phyloP scores from a whole-genome alignment of 2,329 filamentous ascomycete species.

The Calonectria pauciramosa region DNA sequence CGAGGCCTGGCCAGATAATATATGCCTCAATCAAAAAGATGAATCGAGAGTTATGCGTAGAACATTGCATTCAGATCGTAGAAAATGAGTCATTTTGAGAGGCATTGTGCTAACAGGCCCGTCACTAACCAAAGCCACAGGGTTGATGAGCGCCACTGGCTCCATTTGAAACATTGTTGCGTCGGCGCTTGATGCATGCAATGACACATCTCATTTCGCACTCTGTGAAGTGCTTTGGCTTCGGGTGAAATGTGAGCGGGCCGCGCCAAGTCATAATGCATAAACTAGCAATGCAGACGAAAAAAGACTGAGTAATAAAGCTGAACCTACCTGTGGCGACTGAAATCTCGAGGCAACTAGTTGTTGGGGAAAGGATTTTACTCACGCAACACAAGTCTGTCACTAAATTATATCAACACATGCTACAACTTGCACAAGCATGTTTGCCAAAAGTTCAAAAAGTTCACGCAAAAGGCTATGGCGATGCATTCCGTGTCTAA shows the following conservation, averaged over 20 bases:
- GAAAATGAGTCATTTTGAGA: background rate
- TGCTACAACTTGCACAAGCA: background rate
- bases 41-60: background rate
- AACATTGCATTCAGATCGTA: background rate
- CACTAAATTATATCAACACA: background rate
- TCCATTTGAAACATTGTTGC: background rate
- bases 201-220: background rate
- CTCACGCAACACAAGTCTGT: background rate
- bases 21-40: background rate
- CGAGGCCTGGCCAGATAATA: background rate
- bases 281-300: background rate
- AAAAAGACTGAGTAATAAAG: background rate
- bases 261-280: slow-evolving; percentile 1
- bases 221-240: background rate
- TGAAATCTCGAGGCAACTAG: background rate
- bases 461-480: background rate
- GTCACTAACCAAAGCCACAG: background rate
- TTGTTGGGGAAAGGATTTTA: background rate
- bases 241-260: background rate
- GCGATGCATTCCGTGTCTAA: background rate
- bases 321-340: background rate
- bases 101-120: background rate
- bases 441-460: too few species aligned
- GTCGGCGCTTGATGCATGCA: background rate
- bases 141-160: background rate